Base-by-base conservation (phyloP, 345 rosid species). In the Populus nigra region DNA sequence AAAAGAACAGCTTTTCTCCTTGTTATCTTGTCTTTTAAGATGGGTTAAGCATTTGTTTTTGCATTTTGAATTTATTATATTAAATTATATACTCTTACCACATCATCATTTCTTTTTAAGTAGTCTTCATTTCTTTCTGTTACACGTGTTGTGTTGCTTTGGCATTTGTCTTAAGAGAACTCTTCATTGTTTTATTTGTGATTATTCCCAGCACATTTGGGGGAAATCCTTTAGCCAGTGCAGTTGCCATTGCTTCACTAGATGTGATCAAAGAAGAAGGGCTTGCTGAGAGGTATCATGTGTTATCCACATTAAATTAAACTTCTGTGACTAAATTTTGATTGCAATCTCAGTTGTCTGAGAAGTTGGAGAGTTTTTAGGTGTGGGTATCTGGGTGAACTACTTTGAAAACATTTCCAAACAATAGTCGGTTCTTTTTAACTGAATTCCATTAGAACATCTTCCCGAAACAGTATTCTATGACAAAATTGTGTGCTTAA, bases 141-240 rank as follows among this genome's bases (percentile, higher is more conserved):
- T 3, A 43, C 71, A 31, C 17, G 23, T n/a, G 6, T 55, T 67
- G 12, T 33, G 47, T 71, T 82, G 27, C 25, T 36, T n/a, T 70
- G 49, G 47, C 27, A 23, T 65, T 65, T 33, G 47, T 47, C 59
- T 22, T 65, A 9, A 31, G 50, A 71, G 25, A 27, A 39, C 79
- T 86, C 20, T 77, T 70, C 38, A 12, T 71, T 25, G 65, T 68
- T 53, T 47, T 67, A 45, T 79, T 71, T 72, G 47, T 74, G 49
- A 31, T 62, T 57, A 8, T 68, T 83, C 69, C 67, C 88, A 93
- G 99, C 88, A 96, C 99, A 76, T 96, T 96, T 71, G 97, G 98
- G 9, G 99, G 98, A 45, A 96, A 93, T 86, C 93, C 97, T 83
- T 85, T 96, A 88, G 98, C 97, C 72, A 93, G 98, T 90, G 92